phyloP scores from a whole-genome alignment of 495 filamentous ascomycete species.

The Zalerion maritima region DNA sequence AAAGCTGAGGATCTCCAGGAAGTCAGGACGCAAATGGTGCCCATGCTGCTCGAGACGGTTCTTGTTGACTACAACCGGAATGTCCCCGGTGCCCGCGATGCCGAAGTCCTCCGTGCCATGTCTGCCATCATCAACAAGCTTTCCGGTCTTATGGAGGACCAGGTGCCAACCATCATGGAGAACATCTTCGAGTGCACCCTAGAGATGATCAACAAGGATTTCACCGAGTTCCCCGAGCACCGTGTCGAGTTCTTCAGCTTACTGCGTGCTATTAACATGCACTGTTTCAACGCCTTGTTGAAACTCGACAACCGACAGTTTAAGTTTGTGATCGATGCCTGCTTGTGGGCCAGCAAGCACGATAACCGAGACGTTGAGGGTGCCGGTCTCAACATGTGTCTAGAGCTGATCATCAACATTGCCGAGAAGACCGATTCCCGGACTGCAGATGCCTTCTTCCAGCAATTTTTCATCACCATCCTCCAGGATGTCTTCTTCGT shows the following conservation, averaged over 20 bases:
- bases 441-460: conserved; percentile 90
- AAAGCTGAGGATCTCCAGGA: conserved; percentile 94
- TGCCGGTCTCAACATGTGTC: conserved; percentile 97
- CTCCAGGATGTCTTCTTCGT: conserved; percentile 98
- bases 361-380: conserved; percentile 97
- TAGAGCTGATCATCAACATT: conserved; percentile 95
- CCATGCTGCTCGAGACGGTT: conserved; percentile 90
- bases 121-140: conserved; percentile 93
- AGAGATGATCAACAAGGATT: conserved; percentile 99
- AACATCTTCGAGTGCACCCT: conserved; percentile 97
- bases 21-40: conserved; percentile 83
- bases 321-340: conserved; percentile 98
- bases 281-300: conserved; percentile 88
- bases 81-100: conserved; percentile 88
- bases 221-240: conserved; percentile 96
- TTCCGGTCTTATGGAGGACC: conserved; percentile 89
- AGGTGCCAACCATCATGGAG: conserved; percentile 94
- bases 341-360: conserved; percentile 99
- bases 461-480: conserved; percentile 87
- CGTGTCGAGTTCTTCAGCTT: conserved; percentile 97
- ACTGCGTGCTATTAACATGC: conserved; percentile 84
- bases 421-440: conserved; percentile 69
- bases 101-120: conserved; percentile 94
- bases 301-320: conserved; percentile 91
- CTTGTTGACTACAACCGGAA: conserved; percentile 94